Base-by-base conservation (phyloP, 768 basidiomycete species). In the Hortiboletus flavorubellus region DNA sequence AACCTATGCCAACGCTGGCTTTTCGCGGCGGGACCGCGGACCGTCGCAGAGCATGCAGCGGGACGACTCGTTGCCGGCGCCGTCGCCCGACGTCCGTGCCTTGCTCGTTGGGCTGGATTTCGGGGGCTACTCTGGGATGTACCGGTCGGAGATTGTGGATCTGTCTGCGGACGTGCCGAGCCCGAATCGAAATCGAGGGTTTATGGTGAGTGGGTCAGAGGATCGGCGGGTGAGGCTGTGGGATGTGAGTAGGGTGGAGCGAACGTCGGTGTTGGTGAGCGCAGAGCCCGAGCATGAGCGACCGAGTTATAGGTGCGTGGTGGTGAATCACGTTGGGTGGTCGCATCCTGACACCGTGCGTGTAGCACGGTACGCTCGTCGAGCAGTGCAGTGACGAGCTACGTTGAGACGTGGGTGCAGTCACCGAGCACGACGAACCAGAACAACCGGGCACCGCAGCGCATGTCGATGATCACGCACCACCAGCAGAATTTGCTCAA, bases 201-300 rank as follows among this genome's bases (percentile, higher is more conserved):
- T 86, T 68, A 78, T 96, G 70, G 72, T 98, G 30, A 93, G 83
- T 23, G 96, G 92, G 2, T 96, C 94, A 0, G 91, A 95, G 62
- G 97, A 99, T 71, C 80, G 87, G 46, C 87, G 85, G 61, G 78
- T 99, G 39, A 79, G 93, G 26, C 77, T 92, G 59, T 98, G 93
- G 94, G 94, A 98, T 70, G 68, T 97, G 54, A 82, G 76, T 8
- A 82, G 79, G 61, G 68, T 86, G 29, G 86, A 90, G 54, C 80
- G 85, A 31, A 92, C 93, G 11, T 77, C 81, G 0, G 79, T 98
- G 18, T 72, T 98, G 51, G 93, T 88, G 67, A 91, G 92, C 2
- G 72, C 82, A 2, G 91, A 91, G 59, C 76, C 77, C 18, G 93
- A 94, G 49, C 73, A 77, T 31, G 92, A 94, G 46, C 82, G 81